Conservation (phyloP, 140 eudicot species). For the Stevia rebaudiana region DNA sequence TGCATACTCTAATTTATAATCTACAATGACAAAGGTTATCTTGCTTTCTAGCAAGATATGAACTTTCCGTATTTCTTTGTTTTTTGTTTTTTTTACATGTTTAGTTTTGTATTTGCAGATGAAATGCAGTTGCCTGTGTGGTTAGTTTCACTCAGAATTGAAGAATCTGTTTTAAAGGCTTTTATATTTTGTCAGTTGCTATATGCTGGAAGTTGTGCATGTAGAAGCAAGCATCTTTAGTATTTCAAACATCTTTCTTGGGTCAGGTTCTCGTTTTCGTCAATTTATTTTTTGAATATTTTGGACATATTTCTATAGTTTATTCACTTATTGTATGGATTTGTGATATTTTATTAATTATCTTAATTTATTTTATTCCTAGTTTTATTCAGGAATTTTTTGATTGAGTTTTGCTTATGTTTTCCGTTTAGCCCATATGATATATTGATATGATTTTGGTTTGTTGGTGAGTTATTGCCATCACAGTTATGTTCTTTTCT, state of each 20-base stretch:
- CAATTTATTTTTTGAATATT: conserved; percentile 12
- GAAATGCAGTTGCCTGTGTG: conserved; percentile 33
- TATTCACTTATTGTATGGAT: conserved; percentile 20
- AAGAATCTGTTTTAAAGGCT: conserved; percentile 32
- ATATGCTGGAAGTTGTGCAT: conserved; percentile 29
- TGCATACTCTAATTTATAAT: not conserved
- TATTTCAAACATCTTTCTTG: conserved; percentile 21
- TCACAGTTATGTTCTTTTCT: not conserved
- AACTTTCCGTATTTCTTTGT: conserved; percentile 6
- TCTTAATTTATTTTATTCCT: not conserved
- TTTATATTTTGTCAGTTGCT: conserved; percentile 30
- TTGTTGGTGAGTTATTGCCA: conserved; percentile 12
- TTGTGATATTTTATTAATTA: conserved; percentile 23
- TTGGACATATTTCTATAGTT: conserved; percentile 15
- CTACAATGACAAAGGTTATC: not conserved
- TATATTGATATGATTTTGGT: conserved; percentile 21
- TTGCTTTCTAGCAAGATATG: not conserved
- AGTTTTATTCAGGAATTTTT: conserved; percentile 10
- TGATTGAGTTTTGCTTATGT: conserved; percentile 10
- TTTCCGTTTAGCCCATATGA: conserved; percentile 9
- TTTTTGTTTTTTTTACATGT: conserved; percentile 24
- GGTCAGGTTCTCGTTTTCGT: conserved; percentile 13
- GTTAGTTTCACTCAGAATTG: conserved; percentile 26
- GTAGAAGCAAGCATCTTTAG: conserved; percentile 22
- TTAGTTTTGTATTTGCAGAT: conserved; percentile 49